These are phyloP conservation scores for Catunica adiposa DNA, from an alignment of 2,329 filamentous ascomycete genomes.

Conservation along the genomic window DNA sequence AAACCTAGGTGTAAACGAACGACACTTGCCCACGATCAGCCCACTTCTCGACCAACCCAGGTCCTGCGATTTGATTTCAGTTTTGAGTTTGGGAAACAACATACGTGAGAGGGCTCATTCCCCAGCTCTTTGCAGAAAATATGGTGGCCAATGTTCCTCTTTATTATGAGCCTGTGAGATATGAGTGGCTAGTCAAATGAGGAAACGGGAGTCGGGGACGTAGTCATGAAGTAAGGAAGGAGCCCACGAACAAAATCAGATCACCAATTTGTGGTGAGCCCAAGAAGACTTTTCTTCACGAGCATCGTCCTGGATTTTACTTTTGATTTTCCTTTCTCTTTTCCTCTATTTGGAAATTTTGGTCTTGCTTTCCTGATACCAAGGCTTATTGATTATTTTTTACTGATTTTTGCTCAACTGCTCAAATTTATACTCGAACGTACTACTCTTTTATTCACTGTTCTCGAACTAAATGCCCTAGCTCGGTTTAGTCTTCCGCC, in stretches of 20 bases:
- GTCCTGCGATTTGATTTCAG: neutral
- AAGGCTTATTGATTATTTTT: neutral
- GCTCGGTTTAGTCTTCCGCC: neutral
- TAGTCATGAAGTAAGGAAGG: neutral
- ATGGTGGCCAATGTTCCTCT: neutral
- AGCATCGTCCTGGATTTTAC: neutral
- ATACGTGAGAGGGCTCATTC: neutral
- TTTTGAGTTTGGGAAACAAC: slow-evolving; percentile 1
- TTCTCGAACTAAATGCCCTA: neutral
- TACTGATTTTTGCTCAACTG: too few species aligned
- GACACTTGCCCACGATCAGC: slow-evolving; percentile 14
- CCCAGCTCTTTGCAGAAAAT: too few species aligned
- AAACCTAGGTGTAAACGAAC: slow-evolving; percentile 10
- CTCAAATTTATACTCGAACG: too few species aligned
- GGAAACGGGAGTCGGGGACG: neutral
- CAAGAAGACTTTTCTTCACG: too few species aligned
- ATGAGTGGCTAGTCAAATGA: neutral
- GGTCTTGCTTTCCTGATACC: neutral
- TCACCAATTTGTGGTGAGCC: neutral
- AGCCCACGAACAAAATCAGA: neutral
- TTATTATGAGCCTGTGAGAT: neutral
- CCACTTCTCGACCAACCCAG: slow-evolving; percentile 10
- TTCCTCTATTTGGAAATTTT: neutral
- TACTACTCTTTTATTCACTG: neutral
- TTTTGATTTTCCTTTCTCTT: neutral